Conservation (phyloP, 768 basidiomycete genomes). For the Kwoniella shandongensis region DNA sequence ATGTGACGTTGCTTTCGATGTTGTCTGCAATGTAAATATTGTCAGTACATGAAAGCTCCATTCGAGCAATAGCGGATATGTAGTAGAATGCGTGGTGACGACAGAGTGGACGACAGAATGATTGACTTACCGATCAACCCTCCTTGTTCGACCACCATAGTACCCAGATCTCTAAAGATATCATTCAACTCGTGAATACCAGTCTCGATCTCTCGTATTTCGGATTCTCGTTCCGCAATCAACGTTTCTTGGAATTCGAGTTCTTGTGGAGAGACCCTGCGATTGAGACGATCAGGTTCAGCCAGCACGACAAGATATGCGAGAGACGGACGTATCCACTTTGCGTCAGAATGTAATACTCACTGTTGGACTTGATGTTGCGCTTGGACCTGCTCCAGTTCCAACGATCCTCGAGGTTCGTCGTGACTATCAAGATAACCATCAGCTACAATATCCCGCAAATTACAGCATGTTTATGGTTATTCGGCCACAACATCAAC, state of each 20-base stretch:
- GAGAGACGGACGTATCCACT: too few relatives aligned
- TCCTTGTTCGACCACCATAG: constrained; percentile 90
- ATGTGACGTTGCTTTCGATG: constrained; percentile 89
- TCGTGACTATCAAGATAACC: constrained; percentile 14
- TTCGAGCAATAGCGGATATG: too few relatives aligned
- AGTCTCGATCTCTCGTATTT: constrained; percentile 93
- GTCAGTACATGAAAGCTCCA: too few relatives aligned
- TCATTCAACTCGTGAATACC: constrained; percentile 95
- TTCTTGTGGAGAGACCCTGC: constrained; percentile 58
- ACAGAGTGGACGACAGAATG: background rate
- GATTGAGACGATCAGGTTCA: background rate
- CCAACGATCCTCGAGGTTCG: constrained; percentile 38
- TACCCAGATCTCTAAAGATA: constrained; percentile 94
- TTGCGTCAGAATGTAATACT: too few relatives aligned
- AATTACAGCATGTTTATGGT: too few relatives aligned
- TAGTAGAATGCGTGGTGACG: too few relatives aligned
- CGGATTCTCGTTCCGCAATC: constrained; percentile 87
- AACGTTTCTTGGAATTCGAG: constrained; percentile 93
- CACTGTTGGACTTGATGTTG: constrained; percentile 49
- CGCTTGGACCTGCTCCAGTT: constrained; percentile 48
- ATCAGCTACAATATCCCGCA: background rate
- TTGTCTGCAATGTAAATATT: constrained; percentile 64
- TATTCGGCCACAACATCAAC: too few relatives aligned
- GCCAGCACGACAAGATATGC: background rate
- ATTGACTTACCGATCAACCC: constrained; percentile 77